Evolutionary conservation across 2,329 filamentous ascomycete genomes (phyloP).

Genomic region (Curvularia spicifera): DNA sequence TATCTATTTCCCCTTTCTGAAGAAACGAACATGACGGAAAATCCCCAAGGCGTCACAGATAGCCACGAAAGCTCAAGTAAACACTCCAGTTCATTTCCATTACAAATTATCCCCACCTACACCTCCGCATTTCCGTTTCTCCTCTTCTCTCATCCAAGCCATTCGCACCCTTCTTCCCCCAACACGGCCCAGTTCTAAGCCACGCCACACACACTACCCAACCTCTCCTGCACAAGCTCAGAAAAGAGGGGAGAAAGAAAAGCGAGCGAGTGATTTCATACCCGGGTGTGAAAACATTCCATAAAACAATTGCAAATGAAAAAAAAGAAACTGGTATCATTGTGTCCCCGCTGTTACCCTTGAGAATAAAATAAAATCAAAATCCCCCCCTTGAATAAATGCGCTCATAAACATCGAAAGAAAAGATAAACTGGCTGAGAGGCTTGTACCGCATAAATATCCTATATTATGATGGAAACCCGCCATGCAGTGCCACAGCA

Average conservation of each 20-base stretch:
- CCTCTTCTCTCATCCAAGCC: not conserved
- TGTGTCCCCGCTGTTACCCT: not conserved
- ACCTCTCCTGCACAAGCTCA: not conserved
- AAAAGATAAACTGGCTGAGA: not conserved
- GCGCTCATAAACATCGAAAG: not conserved
- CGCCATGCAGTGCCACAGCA: not conserved
- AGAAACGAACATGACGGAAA: too few relatives aligned
- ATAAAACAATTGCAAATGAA: not conserved
- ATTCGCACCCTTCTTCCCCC: not conserved
- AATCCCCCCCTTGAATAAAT: not conserved
- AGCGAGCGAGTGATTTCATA: not conserved
- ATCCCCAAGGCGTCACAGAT: too few relatives aligned
- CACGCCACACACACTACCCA: not conserved
- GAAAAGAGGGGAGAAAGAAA: not conserved
- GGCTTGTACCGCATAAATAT: constrained; percentile 1
- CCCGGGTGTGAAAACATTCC: too few relatives aligned
- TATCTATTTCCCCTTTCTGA: too few relatives aligned
- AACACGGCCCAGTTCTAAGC: not conserved
- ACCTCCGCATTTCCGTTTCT: not conserved
- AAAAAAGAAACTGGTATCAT: constrained; percentile 3
- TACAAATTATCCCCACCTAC: not conserved
- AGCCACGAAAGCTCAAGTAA: too few relatives aligned
- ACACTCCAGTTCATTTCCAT: not conserved
- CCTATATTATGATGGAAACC: constrained; percentile 2
- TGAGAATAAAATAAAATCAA: not conserved